A percentile compares a stretch with the other conserved stretches of the same genome.
phyloP scores from a whole-genome alignment of 345 rosid species.

The Aquilaria yunnanensis region DNA sequence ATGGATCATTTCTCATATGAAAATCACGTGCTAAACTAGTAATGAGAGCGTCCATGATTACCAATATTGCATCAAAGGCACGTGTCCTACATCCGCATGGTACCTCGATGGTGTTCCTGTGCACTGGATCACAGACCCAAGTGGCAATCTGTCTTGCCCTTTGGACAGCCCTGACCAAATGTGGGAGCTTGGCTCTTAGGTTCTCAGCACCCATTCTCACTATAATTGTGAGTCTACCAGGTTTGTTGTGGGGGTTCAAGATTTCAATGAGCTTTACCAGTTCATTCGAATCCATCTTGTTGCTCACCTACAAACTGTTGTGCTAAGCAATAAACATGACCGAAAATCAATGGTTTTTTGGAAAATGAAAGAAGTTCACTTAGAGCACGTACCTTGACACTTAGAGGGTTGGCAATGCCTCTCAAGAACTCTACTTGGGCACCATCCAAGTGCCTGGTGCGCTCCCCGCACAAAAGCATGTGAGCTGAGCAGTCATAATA shows the following conservation, averaged over 20 bases:
- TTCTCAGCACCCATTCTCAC: constrained; percentile 68
- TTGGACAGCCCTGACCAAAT: constrained; percentile 57
- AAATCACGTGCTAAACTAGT: too few species aligned
- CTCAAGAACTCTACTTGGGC: constrained; percentile 58
- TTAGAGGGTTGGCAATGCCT: constrained; percentile 58
- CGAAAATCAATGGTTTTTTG: too few species aligned
- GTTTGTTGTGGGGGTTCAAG: constrained; percentile 52
- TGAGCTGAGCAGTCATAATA: constrained; percentile 65
- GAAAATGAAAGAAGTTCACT: not conserved
- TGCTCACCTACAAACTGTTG: constrained; percentile 41
- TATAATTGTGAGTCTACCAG: constrained; percentile 52
- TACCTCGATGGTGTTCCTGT: constrained; percentile 63
- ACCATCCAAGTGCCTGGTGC: constrained; percentile 60
- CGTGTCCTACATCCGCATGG: constrained; percentile 71
- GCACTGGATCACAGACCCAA: constrained; percentile 72
- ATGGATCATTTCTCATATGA: too few species aligned
- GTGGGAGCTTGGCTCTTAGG: constrained; percentile 58
- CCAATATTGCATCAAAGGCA: constrained; percentile 59
- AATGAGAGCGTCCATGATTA: constrained; percentile 14
- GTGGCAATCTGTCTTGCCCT: constrained; percentile 55
- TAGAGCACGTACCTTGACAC: constrained; percentile 35
- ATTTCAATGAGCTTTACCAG: constrained; percentile 50
- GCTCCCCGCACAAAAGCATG: constrained; percentile 66
- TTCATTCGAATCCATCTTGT: constrained; percentile 63
- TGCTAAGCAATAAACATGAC: constrained; percentile 1